phyloP scores from a whole-genome alignment of 139 green algal species.

The Pseudopediastrum boryanum region DNA sequence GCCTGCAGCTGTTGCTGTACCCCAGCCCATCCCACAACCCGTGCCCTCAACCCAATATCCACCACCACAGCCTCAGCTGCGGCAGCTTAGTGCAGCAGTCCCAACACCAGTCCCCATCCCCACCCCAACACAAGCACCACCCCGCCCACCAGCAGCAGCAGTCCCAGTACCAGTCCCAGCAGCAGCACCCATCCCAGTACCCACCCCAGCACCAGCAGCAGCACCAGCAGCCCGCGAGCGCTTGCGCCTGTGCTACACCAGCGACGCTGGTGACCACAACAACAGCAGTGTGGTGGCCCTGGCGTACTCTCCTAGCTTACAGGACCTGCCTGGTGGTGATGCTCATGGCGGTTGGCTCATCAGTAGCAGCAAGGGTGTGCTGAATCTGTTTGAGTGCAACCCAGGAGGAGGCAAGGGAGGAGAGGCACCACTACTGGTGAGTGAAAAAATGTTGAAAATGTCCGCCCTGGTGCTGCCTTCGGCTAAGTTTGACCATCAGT shows the following conservation, averaged over 20 bases:
- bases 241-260: conserved; percentile 12
- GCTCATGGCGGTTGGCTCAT: conserved; percentile 63
- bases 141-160: conserved; percentile 3
- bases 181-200: no score
- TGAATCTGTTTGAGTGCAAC: conserved; percentile 76
- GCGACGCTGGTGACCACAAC: background rate
- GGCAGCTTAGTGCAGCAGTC: no score
- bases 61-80: no score
- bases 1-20: no score
- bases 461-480: no score
- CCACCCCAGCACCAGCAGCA: background rate
- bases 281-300: conserved; percentile 9
- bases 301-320: conserved; percentile 17
- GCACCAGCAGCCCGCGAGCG: no score
- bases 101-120: no score
- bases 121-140: no score
- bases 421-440: conserved; percentile 51
- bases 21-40: no score
- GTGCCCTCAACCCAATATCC: no score
- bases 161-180: background rate
- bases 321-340: conserved; percentile 55
- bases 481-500: no score
- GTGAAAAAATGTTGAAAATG: no score
- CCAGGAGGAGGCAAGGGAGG: conserved; percentile 42
- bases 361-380: conserved; percentile 41